A percentile compares a stretch with the other conserved stretches of the same genome.
phyloP scores from a whole-genome alignment of 2,329 filamentous ascomycete genomes.

The Sporothrix variecibatus region DNA sequence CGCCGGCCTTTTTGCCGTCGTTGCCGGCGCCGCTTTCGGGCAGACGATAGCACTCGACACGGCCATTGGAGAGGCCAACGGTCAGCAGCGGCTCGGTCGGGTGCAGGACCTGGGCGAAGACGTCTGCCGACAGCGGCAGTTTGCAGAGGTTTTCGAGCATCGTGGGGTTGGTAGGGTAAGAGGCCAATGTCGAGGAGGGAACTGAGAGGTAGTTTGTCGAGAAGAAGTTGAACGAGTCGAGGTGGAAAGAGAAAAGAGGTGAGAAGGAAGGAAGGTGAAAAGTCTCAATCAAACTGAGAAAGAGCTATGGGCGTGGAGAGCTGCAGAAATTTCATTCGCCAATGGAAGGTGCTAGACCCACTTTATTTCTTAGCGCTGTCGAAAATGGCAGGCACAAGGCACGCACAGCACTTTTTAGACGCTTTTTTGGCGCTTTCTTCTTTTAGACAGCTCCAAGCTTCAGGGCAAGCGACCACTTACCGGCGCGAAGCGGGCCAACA shows the following conservation, averaged over 20 bases:
- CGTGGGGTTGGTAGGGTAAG: conserved; percentile 16
- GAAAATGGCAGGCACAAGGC: neutral
- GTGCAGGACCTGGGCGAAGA: conserved; percentile 88
- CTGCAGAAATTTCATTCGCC: conserved; percentile 23
- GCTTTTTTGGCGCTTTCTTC: neutral
- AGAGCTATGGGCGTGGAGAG: neutral
- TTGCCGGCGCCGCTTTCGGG: conserved; percentile 57
- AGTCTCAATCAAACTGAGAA: neutral
- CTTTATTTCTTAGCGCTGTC: neutral
- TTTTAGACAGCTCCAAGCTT: neutral
- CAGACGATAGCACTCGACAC: conserved; percentile 81
- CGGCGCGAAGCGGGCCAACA: neutral
- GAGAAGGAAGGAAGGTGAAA: neutral
- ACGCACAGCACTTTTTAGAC: neutral
- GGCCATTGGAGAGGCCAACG: conserved; percentile 80
- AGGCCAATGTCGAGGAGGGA: neutral
- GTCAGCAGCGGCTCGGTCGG: conserved; percentile 81
- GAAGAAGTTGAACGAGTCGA: too few species aligned
- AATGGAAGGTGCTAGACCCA: neutral
- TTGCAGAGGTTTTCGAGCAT: conserved; percentile 95
- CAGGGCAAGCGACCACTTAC: neutral
- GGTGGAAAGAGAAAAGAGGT: too few species aligned
- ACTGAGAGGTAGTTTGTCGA: neutral
- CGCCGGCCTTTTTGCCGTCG: conserved; percentile 66
- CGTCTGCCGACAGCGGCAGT: conserved; percentile 78